Conservation (phyloP, 2,329 filamentous ascomycete species). For the Sordariomycetes sp. region DNA sequence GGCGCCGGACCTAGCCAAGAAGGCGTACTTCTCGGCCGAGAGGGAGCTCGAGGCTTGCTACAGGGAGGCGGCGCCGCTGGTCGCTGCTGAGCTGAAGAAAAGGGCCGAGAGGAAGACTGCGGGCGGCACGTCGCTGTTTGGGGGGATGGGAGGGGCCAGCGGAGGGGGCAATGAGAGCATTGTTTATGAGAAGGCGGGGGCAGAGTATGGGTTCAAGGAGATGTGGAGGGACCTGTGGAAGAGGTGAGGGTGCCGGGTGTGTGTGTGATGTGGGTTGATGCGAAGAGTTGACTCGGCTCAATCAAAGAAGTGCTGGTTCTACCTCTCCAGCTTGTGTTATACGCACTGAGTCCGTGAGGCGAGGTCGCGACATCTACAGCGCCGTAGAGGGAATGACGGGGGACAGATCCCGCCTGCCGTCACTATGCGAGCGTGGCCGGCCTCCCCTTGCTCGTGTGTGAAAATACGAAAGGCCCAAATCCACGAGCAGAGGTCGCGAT, state of each 20-base stretch:
- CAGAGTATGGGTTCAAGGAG: constrained; percentile 75
- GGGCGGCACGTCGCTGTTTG: constrained; percentile 8
- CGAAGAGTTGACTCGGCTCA: too few species aligned
- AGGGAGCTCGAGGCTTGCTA: constrained; percentile 73
- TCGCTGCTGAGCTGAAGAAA: constrained; percentile 60
- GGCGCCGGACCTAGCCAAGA: constrained; percentile 84
- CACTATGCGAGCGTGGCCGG: too few species aligned
- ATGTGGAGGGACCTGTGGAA: constrained; percentile 75
- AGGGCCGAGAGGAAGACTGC: constrained; percentile 40
- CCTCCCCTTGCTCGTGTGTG: too few species aligned
- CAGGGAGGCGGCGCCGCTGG: constrained; percentile 67
- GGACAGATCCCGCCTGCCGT: too few species aligned
- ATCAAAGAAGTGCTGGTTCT: too few species aligned
- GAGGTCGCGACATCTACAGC: too few species aligned
- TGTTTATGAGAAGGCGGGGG: constrained; percentile 61
- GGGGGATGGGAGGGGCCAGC: constrained; percentile 28
- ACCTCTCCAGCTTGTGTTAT: too few species aligned
- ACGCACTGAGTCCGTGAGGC: too few species aligned
- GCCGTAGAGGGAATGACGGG: too few species aligned
- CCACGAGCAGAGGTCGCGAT: too few species aligned
- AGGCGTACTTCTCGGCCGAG: constrained; percentile 76
- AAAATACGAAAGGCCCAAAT: too few species aligned
- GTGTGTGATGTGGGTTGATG: neutral
- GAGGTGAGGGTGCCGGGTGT: constrained; percentile 8
- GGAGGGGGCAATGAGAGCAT: constrained; percentile 40